Evolutionary conservation across 2,329 filamentous ascomycete species (phyloP).

Genomic region (Fusarium virguliforme): DNA sequence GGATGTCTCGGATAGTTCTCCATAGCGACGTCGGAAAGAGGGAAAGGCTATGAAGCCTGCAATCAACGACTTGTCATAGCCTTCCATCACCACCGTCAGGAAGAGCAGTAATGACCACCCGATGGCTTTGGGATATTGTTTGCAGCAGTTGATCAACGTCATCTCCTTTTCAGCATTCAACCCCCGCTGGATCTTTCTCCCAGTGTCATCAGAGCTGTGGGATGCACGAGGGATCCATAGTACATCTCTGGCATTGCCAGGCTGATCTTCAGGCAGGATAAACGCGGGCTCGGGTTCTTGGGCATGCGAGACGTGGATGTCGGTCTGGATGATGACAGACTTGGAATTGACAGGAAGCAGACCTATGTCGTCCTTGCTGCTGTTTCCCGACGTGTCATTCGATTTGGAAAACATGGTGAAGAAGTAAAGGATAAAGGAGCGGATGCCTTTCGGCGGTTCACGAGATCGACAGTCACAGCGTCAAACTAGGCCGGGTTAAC

Average conservation of each 20-base stretch:
- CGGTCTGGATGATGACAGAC: constrained; percentile 40
- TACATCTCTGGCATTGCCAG: constrained; percentile 35
- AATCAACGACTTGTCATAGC: constrained; percentile 46
- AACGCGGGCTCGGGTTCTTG: constrained; percentile 29
- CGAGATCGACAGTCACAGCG: constrained; percentile 31
- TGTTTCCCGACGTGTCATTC: constrained; percentile 37
- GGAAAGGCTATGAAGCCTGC: constrained; percentile 46
- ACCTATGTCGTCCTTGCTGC: constrained; percentile 45
- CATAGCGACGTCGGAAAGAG: constrained; percentile 50
- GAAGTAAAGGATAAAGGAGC: constrained; percentile 30
- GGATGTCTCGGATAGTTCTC: constrained; percentile 48
- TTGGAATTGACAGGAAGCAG: constrained; percentile 35
- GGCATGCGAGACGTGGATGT: constrained; percentile 26
- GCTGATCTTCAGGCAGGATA: constrained; percentile 37
- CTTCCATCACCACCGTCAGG: constrained; percentile 49
- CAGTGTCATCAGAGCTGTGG: constrained; percentile 43
- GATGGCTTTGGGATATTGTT: constrained; percentile 47
- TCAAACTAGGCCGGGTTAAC: constrained; percentile 29
- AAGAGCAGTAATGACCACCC: constrained; percentile 48
- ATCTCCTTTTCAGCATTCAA: constrained; percentile 43
- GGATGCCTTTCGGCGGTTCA: constrained; percentile 39
- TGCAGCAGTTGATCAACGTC: constrained; percentile 39
- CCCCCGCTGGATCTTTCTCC: constrained; percentile 39
- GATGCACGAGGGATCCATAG: constrained; percentile 43
- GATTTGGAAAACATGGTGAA: constrained; percentile 38